Evolutionary conservation across 176 grass and related monocot genomes (phyloP).

Genomic region (Aegilops sharonensis): DNA sequence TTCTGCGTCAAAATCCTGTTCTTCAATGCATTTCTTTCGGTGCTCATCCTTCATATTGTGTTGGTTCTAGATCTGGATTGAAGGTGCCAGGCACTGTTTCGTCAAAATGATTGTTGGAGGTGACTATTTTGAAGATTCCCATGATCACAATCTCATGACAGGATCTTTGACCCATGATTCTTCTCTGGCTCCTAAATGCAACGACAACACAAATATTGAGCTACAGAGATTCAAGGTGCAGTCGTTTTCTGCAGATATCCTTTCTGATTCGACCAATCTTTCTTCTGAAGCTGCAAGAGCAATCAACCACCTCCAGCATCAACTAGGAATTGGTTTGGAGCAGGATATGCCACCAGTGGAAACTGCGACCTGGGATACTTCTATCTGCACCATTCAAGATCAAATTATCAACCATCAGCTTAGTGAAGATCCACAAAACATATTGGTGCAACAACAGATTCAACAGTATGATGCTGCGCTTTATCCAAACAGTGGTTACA

Average conservation of each 20-base stretch:
- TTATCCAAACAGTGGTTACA: conserved; percentile 44
- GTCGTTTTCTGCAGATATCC: conserved; percentile 51
- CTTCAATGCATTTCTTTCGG: conserved; percentile 18
- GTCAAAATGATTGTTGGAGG: conserved; percentile 58
- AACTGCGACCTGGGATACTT: conserved; percentile 49
- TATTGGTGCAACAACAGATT: conserved; percentile 42
- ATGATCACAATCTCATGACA: conserved; percentile 48
- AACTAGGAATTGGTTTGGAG: conserved; percentile 49
- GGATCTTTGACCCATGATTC: conserved; percentile 52
- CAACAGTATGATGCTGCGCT: conserved; percentile 37
- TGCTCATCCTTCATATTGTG: conserved; percentile 31
- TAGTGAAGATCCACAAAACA: conserved; percentile 38
- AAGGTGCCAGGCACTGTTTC: conserved; percentile 16
- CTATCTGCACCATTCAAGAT: conserved; percentile 50
- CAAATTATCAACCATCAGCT: conserved; percentile 38
- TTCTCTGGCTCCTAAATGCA: conserved; percentile 36
- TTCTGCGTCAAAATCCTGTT: conserved; percentile 31
- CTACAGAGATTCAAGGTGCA: conserved; percentile 36
- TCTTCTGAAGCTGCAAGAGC: conserved; percentile 38
- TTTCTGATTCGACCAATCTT: conserved; percentile 32
- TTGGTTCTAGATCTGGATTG: conserved; percentile 38
- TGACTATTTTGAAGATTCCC: conserved; percentile 44
- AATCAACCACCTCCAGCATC: conserved; percentile 45
- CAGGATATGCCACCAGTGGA: conserved; percentile 40
- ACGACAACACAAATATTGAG: conserved; percentile 6